Percentiles rank a stretch among this genome's conserved stretches.
phyloP scores from a whole-genome alignment of 805 yeast species.

The Starmera caribaea region DNA sequence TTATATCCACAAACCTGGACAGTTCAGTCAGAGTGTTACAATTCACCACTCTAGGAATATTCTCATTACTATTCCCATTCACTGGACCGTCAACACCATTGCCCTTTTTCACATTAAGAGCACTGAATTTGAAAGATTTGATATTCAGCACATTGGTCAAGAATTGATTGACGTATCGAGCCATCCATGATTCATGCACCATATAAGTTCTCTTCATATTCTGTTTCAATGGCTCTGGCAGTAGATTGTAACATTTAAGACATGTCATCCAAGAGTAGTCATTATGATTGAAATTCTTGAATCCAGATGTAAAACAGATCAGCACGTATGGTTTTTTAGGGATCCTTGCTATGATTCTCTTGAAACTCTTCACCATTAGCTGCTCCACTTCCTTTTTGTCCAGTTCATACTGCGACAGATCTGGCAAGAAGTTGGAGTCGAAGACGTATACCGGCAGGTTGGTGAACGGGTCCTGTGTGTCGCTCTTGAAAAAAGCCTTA shows the following conservation, averaged over 20 bases:
- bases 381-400: slow-evolving; percentile 27
- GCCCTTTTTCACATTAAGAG: slow-evolving; percentile 1
- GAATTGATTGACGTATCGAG: slow-evolving; percentile 67
- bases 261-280: slow-evolving; percentile 61
- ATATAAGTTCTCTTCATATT: slow-evolving; percentile 55
- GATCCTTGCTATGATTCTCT: slow-evolving; percentile 41
- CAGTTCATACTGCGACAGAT: slow-evolving; percentile 31
- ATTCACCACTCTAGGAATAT: slow-evolving; percentile 15
- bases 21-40: slow-evolving; percentile 26
- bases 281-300: slow-evolving; percentile 34
- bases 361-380: slow-evolving; percentile 42
- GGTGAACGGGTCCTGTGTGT: slow-evolving; percentile 55
- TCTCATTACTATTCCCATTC: slow-evolving; percentile 8
- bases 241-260: slow-evolving; percentile 41
- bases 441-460: slow-evolving; percentile 68
- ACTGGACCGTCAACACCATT: slow-evolving; percentile 4
- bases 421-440: slow-evolving; percentile 75
- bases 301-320: slow-evolving; percentile 76
- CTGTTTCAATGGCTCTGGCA: slow-evolving; percentile 47
- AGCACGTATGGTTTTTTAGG: slow-evolving; percentile 60
- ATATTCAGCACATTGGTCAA: slow-evolving; percentile 50
- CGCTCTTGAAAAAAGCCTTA: slow-evolving; percentile 48
- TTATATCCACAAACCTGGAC: slow-evolving; percentile 50
- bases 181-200: slow-evolving; percentile 88
- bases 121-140: slow-evolving; percentile 27